Base-by-base conservation (phyloP, 257 asterid genomes). In the Jaltomata sinuosa region DNA sequence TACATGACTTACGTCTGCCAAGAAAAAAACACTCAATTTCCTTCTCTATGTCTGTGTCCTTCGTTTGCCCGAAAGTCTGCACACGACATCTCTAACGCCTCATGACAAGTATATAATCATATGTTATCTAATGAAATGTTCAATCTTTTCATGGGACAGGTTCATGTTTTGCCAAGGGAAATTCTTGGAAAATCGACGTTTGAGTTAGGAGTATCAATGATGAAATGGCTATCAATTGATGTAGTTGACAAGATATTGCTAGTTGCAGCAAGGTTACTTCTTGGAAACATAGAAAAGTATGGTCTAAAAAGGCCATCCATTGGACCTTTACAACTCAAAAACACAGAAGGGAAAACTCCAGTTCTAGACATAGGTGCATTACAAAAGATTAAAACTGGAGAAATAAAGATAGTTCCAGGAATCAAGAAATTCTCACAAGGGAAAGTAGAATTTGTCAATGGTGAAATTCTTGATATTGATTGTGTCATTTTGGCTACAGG, bases 91-190 rank as follows among this genome's bases (percentile, higher is more conserved):
- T 12, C 34, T 22, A 40, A 40, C n/a, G 22, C n/a, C 59, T 40
- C 55, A 59, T 59, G 1, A 22, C 36, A n/a, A 5, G 34, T 71
- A 71, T 11, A 71, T 22, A 40, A 64, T 64, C 71, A 25, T 6
- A 64, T 64, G 42, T 29, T 64, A 64, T 64, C 72, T 64, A 29
- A 29, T 64, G 38, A 49, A 49, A 59, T 12, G 19, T 12, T 42
- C 38, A 42, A 67, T 1, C 19, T 53, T 5, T 11, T 10, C 11
- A 16, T 84, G 3, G 5, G 3, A 21, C 85, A 96, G 98, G 97
- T 96, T 11, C 99, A 96, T 90, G 95, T 96, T 12, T 84, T 96
- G 88, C 99, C 99, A 1, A 92, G 95, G 87, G 97, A 96, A 87
- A 91, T 94, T 3, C 69, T 92, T 6, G 97, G 98, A 81, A 89